Evolutionary conservation across 1,284 basidiomycete species (phyloP), one percentile per base, ranked within the genome.

Genomic region (Wallemia mellicola): DNA sequence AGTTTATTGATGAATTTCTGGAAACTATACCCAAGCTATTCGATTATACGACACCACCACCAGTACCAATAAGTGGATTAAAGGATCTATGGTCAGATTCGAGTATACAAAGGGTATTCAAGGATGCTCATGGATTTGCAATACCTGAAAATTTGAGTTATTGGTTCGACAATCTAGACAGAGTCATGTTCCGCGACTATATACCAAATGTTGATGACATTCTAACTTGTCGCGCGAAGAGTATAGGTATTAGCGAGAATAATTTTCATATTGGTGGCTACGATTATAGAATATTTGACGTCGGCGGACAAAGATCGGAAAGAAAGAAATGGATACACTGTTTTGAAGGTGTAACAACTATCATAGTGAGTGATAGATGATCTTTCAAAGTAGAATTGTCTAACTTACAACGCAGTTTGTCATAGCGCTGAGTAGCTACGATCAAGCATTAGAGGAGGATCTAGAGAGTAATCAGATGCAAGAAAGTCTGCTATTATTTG

Each of bases 401-500:
- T n/a, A n/a, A n/a, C n/a, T n/a, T n/a, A n/a, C n/a, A n/a, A n/a
- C n/a, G n/a, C n/a, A n/a, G n/a, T 89, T 89, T 71, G 70, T 87
- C 64, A 86, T 86, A 64, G 84, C 82, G 63, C 71, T 89, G 63
- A 86, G 81, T 65, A 86, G 86, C 59, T 91, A 86, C 68, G 89
- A 95, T 68, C 83, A 89, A 66, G 88, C 86, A 70, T 72, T 96
- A 57, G 82, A 92, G 59, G 91, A 96, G 70, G 91, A 95, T 69
- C 81, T 79, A 70, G 82, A 88, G 68, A 85, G 84, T 65, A 89
- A 86, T 70, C 86, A 84, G 81, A 92, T 94, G 87, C 83, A 88
- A 71, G 89, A 92, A 66, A 85, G 88, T 55, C 54, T 22, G 19
- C 22, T 26, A 24, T n/a, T 26, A 9, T 55, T 22, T 24, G 19